Evolutionary conservation across 495 filamentous ascomycete species (phyloP).

Genomic region (Xylaria castorea): DNA sequence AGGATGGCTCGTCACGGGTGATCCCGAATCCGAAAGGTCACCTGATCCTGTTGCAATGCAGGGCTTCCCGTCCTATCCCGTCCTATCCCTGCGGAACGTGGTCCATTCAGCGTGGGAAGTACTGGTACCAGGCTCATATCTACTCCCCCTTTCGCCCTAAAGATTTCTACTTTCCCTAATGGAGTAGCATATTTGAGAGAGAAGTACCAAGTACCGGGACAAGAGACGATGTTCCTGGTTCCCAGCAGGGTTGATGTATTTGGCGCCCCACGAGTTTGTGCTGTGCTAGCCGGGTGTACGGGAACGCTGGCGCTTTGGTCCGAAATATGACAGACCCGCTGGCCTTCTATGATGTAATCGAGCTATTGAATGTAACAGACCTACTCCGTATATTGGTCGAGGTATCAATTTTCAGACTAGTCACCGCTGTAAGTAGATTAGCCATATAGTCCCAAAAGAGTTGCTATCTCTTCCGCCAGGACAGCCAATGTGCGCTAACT

Average conservation of each 20-base stretch:
- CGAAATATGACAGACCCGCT: slow-evolving; percentile 1
- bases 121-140: slow-evolving; percentile 16
- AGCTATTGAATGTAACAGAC: background rate
- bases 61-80: slow-evolving; percentile 13
- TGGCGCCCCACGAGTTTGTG: background rate
- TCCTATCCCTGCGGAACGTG: slow-evolving; percentile 21
- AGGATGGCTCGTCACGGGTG: slow-evolving; percentile 1
- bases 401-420: background rate
- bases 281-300: background rate
- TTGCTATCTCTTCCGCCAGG: background rate
- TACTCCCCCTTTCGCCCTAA: background rate
- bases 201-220: slow-evolving; percentile 5
- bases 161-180: background rate
- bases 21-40: slow-evolving; percentile 9
- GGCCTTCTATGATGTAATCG: slow-evolving; percentile 1
- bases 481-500: background rate
- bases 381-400: background rate
- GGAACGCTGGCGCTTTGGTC: slow-evolving; percentile 2
- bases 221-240: background rate
- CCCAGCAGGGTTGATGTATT: background rate
- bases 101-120: background rate
- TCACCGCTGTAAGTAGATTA: background rate
- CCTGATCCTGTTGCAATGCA: slow-evolving; percentile 20
- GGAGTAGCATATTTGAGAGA: background rate
- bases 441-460: background rate